Base-by-base conservation (phyloP, 1,139 yeast species). In the Kluyveromyces marxianus region DNA sequence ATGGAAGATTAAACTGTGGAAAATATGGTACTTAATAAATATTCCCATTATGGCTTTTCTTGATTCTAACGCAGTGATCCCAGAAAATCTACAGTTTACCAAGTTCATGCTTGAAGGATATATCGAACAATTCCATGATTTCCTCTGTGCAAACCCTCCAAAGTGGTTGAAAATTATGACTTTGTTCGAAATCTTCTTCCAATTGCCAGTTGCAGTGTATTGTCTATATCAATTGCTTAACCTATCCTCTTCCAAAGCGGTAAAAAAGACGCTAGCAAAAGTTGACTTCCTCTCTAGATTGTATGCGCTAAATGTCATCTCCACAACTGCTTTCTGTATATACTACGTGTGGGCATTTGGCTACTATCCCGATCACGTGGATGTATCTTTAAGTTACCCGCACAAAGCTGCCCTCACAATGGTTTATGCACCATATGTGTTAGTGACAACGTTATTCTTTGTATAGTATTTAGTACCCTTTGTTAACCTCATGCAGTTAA, bases 81-180 rank as follows among this genome's bases (percentile, higher is more conserved):
- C 95, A 0, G 52, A 57, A 7, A 56, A 69, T 37, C 75, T 72
- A 55, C 77, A 72, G 52, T 66, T 82, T 37, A 88, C 87, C 53
- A 61, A 64, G 34, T 38, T 42, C 2, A 57, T 86, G 14, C 67
- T 80, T 14, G 66, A 70, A 2, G 79, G 77, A 66, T 96, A 90
- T 58, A 67, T 84, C 35, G 45, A 62, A 3, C 55, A 67, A 34
- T 86, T 89, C 66, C 76, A 82, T 48, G 97, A 90, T 63, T 78
- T 85, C 52, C 68, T 90, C 32, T 70, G 87, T 10, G 60, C 65
- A 3, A 64, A 72, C 10, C 79, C 85, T 4, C 81, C 83, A 1
- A 53, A 60, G 2, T 89, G 96, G 96, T 72, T 90, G 48, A 68
- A 74, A 51, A 67, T 76, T 35, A 88, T 83, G 63, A 94, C 89